Evolutionary conservation across 768 basidiomycete species (phyloP).

Genomic region (Kwoniella bestiolae): DNA sequence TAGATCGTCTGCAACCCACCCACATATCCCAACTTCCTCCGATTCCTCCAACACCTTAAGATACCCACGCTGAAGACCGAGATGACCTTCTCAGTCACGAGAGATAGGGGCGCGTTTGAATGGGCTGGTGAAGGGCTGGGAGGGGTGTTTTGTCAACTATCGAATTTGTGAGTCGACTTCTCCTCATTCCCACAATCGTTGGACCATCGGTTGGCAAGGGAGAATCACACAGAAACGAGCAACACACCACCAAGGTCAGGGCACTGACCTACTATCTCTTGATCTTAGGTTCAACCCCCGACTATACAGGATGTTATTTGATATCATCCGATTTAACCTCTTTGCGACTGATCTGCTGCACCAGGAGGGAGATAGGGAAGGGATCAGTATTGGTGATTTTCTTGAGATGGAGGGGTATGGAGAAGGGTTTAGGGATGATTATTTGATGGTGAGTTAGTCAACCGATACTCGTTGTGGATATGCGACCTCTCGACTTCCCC

Average conservation of each 20-base stretch:
- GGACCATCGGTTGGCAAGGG: no score
- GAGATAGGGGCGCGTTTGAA: slow-evolving; percentile 71
- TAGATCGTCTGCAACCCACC: slow-evolving; percentile 77
- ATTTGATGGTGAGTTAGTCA: slow-evolving; percentile 69
- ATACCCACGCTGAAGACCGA: slow-evolving; percentile 67
- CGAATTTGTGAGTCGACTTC: slow-evolving; percentile 56
- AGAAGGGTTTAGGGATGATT: slow-evolving; percentile 71
- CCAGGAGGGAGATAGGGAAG: slow-evolving; percentile 44
- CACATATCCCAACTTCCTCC: slow-evolving; percentile 78
- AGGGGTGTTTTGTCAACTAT: slow-evolving; percentile 71
- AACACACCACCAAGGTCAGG: no score
- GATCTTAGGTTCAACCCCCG: slow-evolving; percentile 52
- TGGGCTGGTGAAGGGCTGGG: slow-evolving; percentile 73
- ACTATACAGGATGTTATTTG: slow-evolving; percentile 55
- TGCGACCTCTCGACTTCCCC: no score
- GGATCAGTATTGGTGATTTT: slow-evolving; percentile 65
- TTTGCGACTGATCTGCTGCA: slow-evolving; percentile 64
- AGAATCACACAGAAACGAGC: no score
- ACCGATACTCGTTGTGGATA: no score
- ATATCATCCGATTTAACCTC: slow-evolving; percentile 69
- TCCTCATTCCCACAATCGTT: background rate
- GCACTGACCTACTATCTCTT: no score
- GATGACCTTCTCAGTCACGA: slow-evolving; percentile 79
- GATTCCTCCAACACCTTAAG: slow-evolving; percentile 65
- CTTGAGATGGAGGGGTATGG: slow-evolving; percentile 70